Conservation (phyloP, 2,329 filamentous ascomycete genomes). For the Cercospora zeina region DNA sequence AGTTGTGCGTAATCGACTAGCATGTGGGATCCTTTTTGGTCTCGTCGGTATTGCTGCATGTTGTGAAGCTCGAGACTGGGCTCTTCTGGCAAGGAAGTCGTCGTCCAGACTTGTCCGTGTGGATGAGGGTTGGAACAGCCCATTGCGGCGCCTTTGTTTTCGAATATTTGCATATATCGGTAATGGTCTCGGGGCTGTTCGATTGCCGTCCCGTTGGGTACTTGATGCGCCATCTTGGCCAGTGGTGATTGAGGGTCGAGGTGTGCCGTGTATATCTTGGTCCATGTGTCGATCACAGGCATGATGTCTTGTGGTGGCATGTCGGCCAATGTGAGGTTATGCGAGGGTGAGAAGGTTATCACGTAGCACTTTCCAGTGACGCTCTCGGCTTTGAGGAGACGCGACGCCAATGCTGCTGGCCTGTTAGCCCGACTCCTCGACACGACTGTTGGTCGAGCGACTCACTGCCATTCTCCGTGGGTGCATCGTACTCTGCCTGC, state of each 20-base stretch:
- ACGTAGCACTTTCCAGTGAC: constrained; percentile 97
- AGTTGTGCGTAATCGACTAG: constrained; percentile 83
- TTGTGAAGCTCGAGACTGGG: constrained; percentile 75
- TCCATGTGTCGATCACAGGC: constrained; percentile 87
- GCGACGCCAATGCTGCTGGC: constrained; percentile 64
- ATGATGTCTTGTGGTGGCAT: constrained; percentile 75
- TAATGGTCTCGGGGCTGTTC: constrained; percentile 70
- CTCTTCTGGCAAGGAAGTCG: constrained; percentile 86
- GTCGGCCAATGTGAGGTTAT: constrained; percentile 90
- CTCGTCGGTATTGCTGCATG: constrained; percentile 72
- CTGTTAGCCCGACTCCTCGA: neutral
- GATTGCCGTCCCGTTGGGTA: constrained; percentile 48
- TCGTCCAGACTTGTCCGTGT: constrained; percentile 95
- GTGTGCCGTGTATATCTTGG: constrained; percentile 80
- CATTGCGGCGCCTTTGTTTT: constrained; percentile 98
- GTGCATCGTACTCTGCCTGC: constrained; percentile 72
- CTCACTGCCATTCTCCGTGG: constrained; percentile 54
- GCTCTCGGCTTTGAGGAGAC: constrained; percentile 77
- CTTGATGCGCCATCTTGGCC: constrained; percentile 46
- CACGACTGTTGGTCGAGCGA: neutral
- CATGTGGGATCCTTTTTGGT: constrained; percentile 72
- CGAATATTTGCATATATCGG: constrained; percentile 98
- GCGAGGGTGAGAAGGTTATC: constrained; percentile 85
- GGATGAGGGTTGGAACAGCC: constrained; percentile 98
- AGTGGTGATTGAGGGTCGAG: constrained; percentile 71